Conservation (phyloP, 495 filamentous ascomycete genomes). For the Penicillium flavigenum region DNA sequence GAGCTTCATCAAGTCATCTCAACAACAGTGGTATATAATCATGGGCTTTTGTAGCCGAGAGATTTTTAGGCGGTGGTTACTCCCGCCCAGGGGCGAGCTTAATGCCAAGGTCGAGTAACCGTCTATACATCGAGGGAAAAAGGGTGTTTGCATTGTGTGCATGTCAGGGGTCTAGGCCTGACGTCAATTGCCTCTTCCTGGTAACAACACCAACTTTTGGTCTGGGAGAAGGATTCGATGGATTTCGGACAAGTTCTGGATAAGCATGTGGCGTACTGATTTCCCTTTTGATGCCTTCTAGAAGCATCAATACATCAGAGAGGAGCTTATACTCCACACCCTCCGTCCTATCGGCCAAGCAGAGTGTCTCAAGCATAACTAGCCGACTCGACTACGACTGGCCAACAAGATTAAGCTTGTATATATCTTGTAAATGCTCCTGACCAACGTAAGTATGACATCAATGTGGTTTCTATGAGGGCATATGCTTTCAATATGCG, state of each 20-base stretch:
- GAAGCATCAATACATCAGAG: conserved; percentile 13
- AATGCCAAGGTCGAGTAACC: too few species aligned
- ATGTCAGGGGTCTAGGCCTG: conserved; percentile 4
- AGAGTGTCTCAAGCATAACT: conserved; percentile 8
- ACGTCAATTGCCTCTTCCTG: conserved; percentile 24
- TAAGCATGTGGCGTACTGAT: conserved; percentile 18
- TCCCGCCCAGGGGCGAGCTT: too few species aligned
- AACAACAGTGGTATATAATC: too few species aligned
- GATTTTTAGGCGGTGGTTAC: too few species aligned
- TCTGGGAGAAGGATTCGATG: conserved; percentile 14
- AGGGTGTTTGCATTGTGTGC: conserved; percentile 18
- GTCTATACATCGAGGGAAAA: neutral
- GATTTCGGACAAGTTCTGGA: conserved; percentile 15
- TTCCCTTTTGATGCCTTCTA: conserved; percentile 5
- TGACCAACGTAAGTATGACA: conserved; percentile 39
- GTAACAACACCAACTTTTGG: neutral
- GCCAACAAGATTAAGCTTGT: conserved; percentile 11
- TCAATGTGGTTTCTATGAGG: conserved; percentile 21
- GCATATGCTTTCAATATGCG: neutral
- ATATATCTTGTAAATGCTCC: neutral
- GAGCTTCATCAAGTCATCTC: too few species aligned
- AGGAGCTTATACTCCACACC: conserved; percentile 14
- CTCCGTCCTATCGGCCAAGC: conserved; percentile 23
- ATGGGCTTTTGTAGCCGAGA: too few species aligned
- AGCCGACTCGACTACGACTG: conserved; percentile 30